phyloP scores from a whole-genome alignment of 176 grass and related monocot genomes.

The Zea luxurians region DNA sequence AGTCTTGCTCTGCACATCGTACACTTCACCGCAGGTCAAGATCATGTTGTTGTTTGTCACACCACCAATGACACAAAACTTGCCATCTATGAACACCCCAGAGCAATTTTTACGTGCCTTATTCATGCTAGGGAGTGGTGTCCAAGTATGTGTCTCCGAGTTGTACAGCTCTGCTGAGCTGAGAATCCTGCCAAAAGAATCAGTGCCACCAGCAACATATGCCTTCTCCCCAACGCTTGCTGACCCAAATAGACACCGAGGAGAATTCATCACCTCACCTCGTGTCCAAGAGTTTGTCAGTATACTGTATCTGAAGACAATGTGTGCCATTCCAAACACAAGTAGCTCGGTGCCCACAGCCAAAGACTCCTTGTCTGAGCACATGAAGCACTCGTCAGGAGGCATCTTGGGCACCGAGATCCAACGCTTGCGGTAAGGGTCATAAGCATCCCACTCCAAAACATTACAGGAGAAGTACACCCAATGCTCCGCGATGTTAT shows the following conservation, averaged over 20 bases:
- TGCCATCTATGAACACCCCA: conserved; percentile 74
- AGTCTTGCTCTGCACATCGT: conserved; percentile 46
- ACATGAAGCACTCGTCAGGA: conserved; percentile 47
- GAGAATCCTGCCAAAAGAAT: conserved; percentile 46
- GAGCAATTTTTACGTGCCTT: conserved; percentile 67
- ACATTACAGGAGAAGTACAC: conserved; percentile 78
- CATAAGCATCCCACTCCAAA: conserved; percentile 71
- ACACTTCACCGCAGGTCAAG: conserved; percentile 79
- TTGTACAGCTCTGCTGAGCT: conserved; percentile 77
- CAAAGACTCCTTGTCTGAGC: conserved; percentile 68
- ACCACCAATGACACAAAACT: conserved; percentile 77
- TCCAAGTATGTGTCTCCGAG: conserved; percentile 64
- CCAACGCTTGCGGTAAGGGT: conserved; percentile 60
- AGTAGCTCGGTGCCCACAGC: conserved; percentile 77
- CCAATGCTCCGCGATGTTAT: conserved; percentile 72
- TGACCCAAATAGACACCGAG: conserved; percentile 66
- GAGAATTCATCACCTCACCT: conserved; percentile 62
- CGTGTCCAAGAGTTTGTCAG: conserved; percentile 73
- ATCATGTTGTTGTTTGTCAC: conserved; percentile 48
- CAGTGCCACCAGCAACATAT: conserved; percentile 66
- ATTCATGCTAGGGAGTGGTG: conserved; percentile 60
- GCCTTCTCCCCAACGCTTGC: conserved; percentile 65
- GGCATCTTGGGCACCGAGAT: conserved; percentile 78
- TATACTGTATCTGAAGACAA: conserved; percentile 81
- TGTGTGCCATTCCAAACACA: conserved; percentile 69